Percentiles rank a stretch among this genome's conserved stretches.
These are phyloP conservation scores for Agaricus sinodeliciosus DNA, from an alignment of 768 basidiomycete species.

Conservation along the genomic window DNA sequence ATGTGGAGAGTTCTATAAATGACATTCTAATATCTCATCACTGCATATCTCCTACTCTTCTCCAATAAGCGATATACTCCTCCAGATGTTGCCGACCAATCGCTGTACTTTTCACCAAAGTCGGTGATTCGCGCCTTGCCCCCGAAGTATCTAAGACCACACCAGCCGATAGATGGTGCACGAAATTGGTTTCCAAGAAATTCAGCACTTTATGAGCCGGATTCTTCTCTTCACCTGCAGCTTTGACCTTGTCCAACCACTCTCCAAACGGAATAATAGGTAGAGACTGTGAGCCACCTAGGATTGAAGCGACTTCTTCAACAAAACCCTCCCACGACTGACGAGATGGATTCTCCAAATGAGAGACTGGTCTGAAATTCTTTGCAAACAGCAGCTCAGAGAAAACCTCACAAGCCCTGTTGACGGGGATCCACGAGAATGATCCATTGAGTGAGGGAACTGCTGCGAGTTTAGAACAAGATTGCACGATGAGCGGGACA, in stretches of 20 bases:
- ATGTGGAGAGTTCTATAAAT: no score
- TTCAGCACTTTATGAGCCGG: slow-evolving; percentile 21
- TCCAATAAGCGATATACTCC: slow-evolving; percentile 27
- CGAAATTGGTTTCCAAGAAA: slow-evolving; percentile 28
- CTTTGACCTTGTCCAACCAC: slow-evolving; percentile 23
- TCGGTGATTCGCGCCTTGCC: slow-evolving; percentile 15
- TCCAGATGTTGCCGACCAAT: slow-evolving; percentile 23
- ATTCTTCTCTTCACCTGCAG: slow-evolving; percentile 20
- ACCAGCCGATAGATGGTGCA: slow-evolving; percentile 24
- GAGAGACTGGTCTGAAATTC: slow-evolving; percentile 24
- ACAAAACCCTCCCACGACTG: slow-evolving; percentile 27
- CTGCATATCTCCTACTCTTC: slow-evolving; percentile 16
- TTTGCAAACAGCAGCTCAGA: slow-evolving; percentile 26
- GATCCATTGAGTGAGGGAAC: slow-evolving; percentile 26
- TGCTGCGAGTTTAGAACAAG: slow-evolving; percentile 20
- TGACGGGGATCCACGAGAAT: slow-evolving; percentile 30
- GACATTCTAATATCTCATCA: no score
- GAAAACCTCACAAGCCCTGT: slow-evolving; percentile 23
- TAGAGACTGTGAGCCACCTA: slow-evolving; percentile 15
- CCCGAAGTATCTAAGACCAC: slow-evolving; percentile 21
- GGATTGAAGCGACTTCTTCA: slow-evolving; percentile 19
- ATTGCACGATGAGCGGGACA: slow-evolving; percentile 27
- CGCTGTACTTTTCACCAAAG: slow-evolving; percentile 24
- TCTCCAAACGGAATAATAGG: slow-evolving; percentile 20
- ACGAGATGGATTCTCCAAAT: slow-evolving; percentile 30